Percentiles rank a stretch among this genome's conserved stretches.
These are phyloP conservation scores for Glycyrrhiza uralensis DNA, from an alignment of 306 rosid genomes.

Conservation along the genomic window DNA sequence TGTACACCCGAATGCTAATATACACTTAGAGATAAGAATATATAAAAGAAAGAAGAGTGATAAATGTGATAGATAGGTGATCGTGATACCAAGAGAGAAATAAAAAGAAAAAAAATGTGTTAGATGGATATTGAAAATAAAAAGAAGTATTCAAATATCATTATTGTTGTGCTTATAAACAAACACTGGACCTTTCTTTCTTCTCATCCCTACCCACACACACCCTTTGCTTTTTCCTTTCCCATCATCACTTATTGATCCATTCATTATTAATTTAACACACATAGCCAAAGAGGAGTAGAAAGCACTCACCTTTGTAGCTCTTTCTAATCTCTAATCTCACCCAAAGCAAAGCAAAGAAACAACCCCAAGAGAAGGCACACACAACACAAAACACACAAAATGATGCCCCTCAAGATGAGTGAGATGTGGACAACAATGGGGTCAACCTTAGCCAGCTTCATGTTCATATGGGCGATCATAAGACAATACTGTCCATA, in stretches of 20 bases:
- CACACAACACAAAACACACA: background rate
- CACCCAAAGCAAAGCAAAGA: background rate
- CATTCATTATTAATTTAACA: background rate
- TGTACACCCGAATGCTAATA: too few relatives aligned
- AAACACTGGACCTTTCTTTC: slow-evolving; percentile 18
- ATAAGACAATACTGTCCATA: slow-evolving; percentile 81
- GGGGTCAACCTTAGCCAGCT: slow-evolving; percentile 80
- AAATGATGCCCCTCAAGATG: slow-evolving; percentile 48
- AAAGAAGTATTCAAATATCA: too few relatives aligned
- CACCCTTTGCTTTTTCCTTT: background rate
- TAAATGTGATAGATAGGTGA: too few relatives aligned
- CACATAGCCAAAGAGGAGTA: background rate
- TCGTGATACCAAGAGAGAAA: too few relatives aligned
- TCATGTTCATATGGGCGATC: slow-evolving; percentile 87
- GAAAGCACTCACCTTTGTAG: background rate
- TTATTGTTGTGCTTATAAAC: slow-evolving; percentile 16
- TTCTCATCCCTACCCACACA: slow-evolving; percentile 28
- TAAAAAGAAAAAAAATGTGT: too few relatives aligned
- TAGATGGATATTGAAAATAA: too few relatives aligned
- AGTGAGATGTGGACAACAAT: slow-evolving; percentile 64
- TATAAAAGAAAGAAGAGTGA: too few relatives aligned
- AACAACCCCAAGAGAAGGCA: background rate
- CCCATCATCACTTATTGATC: background rate
- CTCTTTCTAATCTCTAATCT: background rate
- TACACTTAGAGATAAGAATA: too few relatives aligned